These are phyloP conservation scores for Botrytis aclada DNA, from an alignment of 2,329 filamentous ascomycete genomes.

Conservation along the genomic window DNA sequence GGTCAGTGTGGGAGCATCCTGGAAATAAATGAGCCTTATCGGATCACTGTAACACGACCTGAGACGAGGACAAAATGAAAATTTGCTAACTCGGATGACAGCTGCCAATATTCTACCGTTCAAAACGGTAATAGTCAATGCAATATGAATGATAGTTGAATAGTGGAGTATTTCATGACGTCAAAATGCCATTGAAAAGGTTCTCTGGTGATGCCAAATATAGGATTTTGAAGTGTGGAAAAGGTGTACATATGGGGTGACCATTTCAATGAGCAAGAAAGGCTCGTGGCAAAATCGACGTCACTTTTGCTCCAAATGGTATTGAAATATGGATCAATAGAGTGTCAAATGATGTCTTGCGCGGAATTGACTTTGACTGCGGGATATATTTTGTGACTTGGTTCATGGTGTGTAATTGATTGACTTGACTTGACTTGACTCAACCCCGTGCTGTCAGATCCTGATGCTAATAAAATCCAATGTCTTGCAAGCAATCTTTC, in stretches of 20 bases:
- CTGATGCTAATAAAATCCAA: not conserved
- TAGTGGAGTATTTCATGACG: not conserved
- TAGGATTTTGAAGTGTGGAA: not conserved
- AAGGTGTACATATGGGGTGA: not conserved
- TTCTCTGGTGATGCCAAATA: not conserved
- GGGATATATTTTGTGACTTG: not conserved
- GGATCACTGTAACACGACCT: not conserved
- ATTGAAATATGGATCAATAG: not conserved
- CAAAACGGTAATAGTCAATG: not conserved
- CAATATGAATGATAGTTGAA: not conserved
- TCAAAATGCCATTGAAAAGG: not conserved
- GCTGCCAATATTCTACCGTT: not conserved
- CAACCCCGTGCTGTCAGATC: not conserved
- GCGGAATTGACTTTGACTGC: not conserved
- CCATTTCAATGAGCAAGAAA: not conserved
- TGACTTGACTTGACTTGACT: not conserved
- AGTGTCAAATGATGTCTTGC: not conserved
- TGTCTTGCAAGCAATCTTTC: not conserved
- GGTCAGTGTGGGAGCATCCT: not conserved
- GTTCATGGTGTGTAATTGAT: not conserved
- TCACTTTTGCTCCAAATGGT: not conserved
- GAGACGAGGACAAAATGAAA: not conserved
- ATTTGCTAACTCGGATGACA: not conserved
- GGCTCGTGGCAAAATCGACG: not conserved
- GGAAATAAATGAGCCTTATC: not conserved